A percentile compares a stretch with the other conserved stretches of the same genome.
Evolutionary conservation across 148 eudicot species (phyloP).

Genomic region (Rhododendron williamsianum): DNA sequence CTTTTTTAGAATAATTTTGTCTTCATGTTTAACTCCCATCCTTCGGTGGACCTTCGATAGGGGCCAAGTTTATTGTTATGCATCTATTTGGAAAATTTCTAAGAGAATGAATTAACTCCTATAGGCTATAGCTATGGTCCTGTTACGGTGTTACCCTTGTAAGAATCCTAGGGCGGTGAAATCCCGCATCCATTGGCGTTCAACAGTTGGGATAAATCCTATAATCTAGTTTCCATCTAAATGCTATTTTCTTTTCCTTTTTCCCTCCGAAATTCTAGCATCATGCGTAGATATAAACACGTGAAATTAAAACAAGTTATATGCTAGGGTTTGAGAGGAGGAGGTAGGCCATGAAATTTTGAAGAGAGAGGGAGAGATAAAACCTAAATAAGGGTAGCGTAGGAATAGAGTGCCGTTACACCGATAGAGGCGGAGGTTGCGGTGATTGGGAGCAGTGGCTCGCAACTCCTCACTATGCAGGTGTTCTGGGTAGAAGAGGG

Average conservation of each 20-base stretch:
- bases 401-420: neutral
- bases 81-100: neutral
- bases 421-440: neutral
- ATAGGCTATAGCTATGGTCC: too few relatives aligned
- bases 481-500: neutral
- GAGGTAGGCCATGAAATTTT: constrained; percentile 38
- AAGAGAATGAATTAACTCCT: neutral
- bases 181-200: neutral
- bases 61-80: neutral
- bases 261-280: neutral
- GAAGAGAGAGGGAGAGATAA: too few relatives aligned
- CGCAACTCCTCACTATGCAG: neutral
- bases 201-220: neutral
- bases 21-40: neutral
- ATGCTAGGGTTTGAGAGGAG: constrained; percentile 45
- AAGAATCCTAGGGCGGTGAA: neutral
- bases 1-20: neutral
- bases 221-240: neutral
- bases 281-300: neutral
- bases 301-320: neutral
- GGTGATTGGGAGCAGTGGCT: neutral
- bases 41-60: neutral
- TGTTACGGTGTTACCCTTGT: neutral
- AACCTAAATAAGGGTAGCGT: neutral
- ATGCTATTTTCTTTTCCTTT: neutral